phyloP scores from a whole-genome alignment of 805 yeast genomes.

The Helenozyma baotianmanensis region DNA sequence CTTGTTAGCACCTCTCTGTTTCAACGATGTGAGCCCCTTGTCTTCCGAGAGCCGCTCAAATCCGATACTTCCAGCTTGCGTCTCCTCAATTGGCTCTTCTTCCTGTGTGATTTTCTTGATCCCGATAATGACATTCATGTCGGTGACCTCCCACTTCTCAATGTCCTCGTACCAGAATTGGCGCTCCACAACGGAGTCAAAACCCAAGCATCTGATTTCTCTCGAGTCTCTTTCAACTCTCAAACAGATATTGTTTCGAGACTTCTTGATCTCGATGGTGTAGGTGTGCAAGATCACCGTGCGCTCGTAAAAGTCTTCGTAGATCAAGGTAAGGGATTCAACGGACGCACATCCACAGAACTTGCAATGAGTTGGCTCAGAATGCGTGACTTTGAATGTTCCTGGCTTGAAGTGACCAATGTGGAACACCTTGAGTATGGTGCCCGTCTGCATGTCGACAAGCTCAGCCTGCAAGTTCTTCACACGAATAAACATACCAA shows the following conservation, averaged over 20 bases:
- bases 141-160: slow-evolving; percentile 79
- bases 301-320: slow-evolving; percentile 54
- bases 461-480: slow-evolving; percentile 54
- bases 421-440: slow-evolving; percentile 53
- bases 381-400: slow-evolving; percentile 66
- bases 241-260: slow-evolving; percentile 75
- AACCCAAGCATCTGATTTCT: slow-evolving; percentile 85
- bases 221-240: slow-evolving; percentile 91
- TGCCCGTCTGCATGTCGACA: slow-evolving; percentile 77
- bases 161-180: slow-evolving; percentile 62
- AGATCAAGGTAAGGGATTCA: slow-evolving; percentile 65
- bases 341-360: slow-evolving; percentile 89
- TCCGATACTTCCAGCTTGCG: neutral
- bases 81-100: neutral
- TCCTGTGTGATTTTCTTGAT: slow-evolving; percentile 23
- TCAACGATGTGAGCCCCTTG: neutral
- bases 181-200: slow-evolving; percentile 67
- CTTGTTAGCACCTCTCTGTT: neutral
- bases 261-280: slow-evolving; percentile 58
- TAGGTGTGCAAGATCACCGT: slow-evolving; percentile 69
- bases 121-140: slow-evolving; percentile 73
- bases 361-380: slow-evolving; percentile 82
- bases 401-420: slow-evolving; percentile 61
- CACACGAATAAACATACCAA: slow-evolving; percentile 69
- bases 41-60: slow-evolving; percentile 1